Conservation (phyloP, 148 eudicot genomes). For the Chenopodium formosanum region DNA sequence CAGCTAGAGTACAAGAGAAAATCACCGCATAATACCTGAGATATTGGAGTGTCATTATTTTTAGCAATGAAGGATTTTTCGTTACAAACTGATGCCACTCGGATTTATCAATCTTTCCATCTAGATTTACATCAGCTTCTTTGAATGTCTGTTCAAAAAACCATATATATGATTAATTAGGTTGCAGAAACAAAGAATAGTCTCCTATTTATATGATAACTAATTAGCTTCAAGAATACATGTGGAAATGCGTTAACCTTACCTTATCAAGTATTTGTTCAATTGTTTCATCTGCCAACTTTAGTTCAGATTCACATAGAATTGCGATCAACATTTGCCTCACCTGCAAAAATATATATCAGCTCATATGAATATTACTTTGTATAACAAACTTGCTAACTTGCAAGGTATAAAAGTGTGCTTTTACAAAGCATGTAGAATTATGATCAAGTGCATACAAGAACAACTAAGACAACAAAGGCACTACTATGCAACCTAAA, state of each 20-base stretch:
- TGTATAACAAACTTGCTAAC: neutral
- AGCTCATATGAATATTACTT: neutral
- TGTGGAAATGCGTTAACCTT: slow-evolving; percentile 15
- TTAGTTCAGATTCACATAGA: slow-evolving; percentile 83
- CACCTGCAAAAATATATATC: slow-evolving; percentile 50
- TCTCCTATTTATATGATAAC: too few relatives aligned
- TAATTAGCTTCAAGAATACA: too few relatives aligned
- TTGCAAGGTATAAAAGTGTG: neutral
- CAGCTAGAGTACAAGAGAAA: neutral
- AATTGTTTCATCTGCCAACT: slow-evolving; percentile 88
- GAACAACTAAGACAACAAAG: neutral
- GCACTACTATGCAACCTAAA: neutral
- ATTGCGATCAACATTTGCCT: slow-evolving; percentile 96
- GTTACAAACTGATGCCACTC: slow-evolving; percentile 87
- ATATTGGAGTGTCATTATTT: slow-evolving; percentile 93
- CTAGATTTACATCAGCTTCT: slow-evolving; percentile 80
- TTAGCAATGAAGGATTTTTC: slow-evolving; percentile 71
- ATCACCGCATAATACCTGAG: slow-evolving; percentile 48
- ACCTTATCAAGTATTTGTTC: slow-evolving; percentile 90
- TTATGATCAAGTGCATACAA: neutral
- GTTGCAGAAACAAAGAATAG: neutral
- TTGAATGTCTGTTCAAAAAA: slow-evolving; percentile 60
- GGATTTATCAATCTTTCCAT: slow-evolving; percentile 75
- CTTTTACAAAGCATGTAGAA: neutral
- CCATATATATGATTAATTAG: neutral